Evolutionary conservation across 768 basidiomycete species (phyloP), one percentile per base, ranked within the genome.

Genomic region (Sporobolomyces phaffii): DNA sequence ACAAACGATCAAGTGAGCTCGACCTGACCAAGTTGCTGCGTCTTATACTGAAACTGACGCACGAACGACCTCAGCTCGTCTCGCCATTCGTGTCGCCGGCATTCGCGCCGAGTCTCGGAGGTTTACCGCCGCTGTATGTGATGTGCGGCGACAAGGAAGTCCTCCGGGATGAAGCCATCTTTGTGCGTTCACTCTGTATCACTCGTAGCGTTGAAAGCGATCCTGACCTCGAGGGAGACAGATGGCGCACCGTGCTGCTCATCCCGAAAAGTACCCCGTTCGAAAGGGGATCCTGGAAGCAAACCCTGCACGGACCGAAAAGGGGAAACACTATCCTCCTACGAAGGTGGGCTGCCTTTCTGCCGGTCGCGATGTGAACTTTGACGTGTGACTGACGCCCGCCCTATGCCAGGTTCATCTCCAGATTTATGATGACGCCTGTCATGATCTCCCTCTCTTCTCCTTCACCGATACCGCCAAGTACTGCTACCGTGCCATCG

Each of bases 81-180:
- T 75, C 83, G 82, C 64, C 80, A 84, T 47, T 92, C 85, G 91
- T 96, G 82, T 72, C 90, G 83, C 64, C 94, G 81, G 24, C 83
- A 82, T 20, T 85, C 83, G 58, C 86, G 85, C 78, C 80, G 0
- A 92, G 91, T 77, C 82, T 99, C 15, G 96, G 94, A 8, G 93
- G 93, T 3, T 78, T 99, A 0, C 90, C 90, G 2, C 96, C 96
- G 17, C 75, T 98, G 50, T 78, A 91, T 29, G 78, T 99, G 70
- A 85, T 92, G 69, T 68, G 86, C 1, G 86, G 94, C 44, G 89
- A 96, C 62, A 88, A 87, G 73, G 94, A 98, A 78, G 90, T 94
- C 0, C 78, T 97, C 47, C 81, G 92, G 60, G 94, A 98, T 75
- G 94, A 97, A 77, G 85, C 90, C 38, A 84, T 97, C 34, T 97